Conservation (phyloP, 257 asterid species). For the Prunella vulgaris region DNA sequence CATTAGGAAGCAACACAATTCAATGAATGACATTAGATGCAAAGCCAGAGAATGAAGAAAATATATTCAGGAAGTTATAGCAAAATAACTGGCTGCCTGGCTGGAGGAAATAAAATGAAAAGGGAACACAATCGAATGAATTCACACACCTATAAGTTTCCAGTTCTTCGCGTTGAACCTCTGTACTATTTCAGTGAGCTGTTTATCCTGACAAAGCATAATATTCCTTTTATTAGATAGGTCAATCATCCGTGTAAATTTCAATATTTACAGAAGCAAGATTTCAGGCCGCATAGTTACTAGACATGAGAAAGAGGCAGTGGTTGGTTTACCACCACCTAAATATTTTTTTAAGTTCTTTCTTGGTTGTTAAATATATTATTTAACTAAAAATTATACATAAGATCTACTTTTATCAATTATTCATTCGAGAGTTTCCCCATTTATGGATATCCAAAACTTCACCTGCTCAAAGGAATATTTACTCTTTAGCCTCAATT, state of each 20-base stretch:
- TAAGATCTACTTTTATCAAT: no score
- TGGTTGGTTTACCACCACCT: no score
- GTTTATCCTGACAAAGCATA: conserved; percentile 51
- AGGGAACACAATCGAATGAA: not conserved
- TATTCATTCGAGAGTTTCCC: not conserved
- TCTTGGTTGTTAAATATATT: no score
- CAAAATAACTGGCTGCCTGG: not conserved
- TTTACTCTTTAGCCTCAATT: conserved; percentile 4
- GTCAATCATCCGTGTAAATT: not conserved
- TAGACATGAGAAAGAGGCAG: no score
- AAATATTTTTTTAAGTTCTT: no score
- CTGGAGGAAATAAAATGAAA: conserved; percentile 10
- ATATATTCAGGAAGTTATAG: not conserved
- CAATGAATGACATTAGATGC: not conserved
- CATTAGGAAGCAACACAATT: not conserved
- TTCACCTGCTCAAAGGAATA: not conserved
- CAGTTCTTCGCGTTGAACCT: conserved; percentile 60
- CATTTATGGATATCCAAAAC: not conserved
- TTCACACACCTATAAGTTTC: conserved; percentile 61
- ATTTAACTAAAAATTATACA: no score
- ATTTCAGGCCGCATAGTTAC: not conserved
- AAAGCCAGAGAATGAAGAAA: not conserved
- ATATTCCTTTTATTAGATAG: not conserved
- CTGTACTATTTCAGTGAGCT: conserved; percentile 52
- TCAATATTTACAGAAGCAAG: not conserved